Conservation (phyloP, 257 asterid species). For the Primulina tabacum region DNA sequence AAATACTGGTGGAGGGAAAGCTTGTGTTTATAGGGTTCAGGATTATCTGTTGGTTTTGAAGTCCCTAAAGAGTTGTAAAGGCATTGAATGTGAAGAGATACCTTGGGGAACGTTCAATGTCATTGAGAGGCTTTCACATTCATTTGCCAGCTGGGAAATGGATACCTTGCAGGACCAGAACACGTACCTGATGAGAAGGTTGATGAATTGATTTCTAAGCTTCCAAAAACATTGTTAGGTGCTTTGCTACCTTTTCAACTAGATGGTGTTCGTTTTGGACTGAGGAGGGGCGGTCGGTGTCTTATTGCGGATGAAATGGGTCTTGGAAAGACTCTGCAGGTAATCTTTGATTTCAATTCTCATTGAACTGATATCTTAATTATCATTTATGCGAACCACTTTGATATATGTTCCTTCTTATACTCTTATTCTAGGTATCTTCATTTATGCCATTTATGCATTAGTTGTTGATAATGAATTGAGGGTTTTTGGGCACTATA, state of each 20-base stretch:
- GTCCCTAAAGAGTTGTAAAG: constrained; percentile 59
- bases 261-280: constrained; percentile 84
- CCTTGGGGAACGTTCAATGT: constrained; percentile 88
- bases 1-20: constrained; percentile 63
- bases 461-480: constrained; percentile 7
- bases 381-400: constrained; percentile 1
- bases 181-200: constrained; percentile 82
- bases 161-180: constrained; percentile 90
- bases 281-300: constrained; percentile 93
- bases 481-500: not conserved
- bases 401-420: not conserved
- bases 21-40: constrained; percentile 60
- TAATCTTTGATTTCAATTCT: constrained; percentile 23
- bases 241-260: constrained; percentile 82
- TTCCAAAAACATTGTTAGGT: constrained; percentile 58
- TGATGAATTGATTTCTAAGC: constrained; percentile 58
- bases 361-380: not conserved
- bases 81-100: constrained; percentile 74
- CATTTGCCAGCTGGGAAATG: constrained; percentile 54
- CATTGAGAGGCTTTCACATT: constrained; percentile 68
- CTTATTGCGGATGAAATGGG: constrained; percentile 99
- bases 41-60: constrained; percentile 64
- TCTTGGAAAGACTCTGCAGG: constrained; percentile 96
- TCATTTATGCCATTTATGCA: not conserved
- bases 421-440: not conserved